Conservation (phyloP, 176 grass and related monocot species). For the Oryza officinalis region DNA sequence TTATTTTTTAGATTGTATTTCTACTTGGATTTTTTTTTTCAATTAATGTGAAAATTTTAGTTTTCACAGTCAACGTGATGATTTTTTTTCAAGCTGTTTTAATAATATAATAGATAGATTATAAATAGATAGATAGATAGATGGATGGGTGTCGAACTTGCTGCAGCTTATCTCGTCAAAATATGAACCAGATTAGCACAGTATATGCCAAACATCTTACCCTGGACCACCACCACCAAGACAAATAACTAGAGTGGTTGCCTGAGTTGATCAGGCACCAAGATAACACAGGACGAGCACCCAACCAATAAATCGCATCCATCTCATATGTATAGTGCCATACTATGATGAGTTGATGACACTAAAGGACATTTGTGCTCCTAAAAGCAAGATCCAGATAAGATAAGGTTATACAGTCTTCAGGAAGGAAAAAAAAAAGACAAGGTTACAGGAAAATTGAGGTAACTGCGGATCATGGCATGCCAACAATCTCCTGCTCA, state of each 20-base stretch:
- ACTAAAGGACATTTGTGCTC: slow-evolving; percentile 3
- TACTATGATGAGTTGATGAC: not conserved
- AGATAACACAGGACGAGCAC: not conserved
- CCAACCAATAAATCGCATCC: slow-evolving; percentile 5
- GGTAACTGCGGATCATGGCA: slow-evolving; percentile 17
- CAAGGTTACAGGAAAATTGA: not conserved
- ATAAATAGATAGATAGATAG: too few species aligned
- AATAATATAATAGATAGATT: too few species aligned
- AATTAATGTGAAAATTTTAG: too few species aligned
- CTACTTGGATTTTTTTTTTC: too few species aligned
- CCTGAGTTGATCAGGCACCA: not conserved
- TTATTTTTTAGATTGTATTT: too few species aligned
- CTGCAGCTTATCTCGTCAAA: not conserved
- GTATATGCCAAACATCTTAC: not conserved
- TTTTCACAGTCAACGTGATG: too few species aligned
- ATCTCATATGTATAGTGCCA: not conserved
- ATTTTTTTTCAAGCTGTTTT: too few species aligned
- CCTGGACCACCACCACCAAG: not conserved
- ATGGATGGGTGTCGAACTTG: not conserved
- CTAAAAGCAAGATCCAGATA: slow-evolving; percentile 19
- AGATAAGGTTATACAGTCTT: not conserved
- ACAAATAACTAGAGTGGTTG: not conserved
- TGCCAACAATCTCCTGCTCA: slow-evolving; percentile 4
- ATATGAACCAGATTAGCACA: not conserved
- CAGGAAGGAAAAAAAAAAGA: not conserved